These are phyloP conservation scores for Moesziomyces antarcticus DNA, from an alignment of 1,284 basidiomycete genomes.

Conservation along the genomic window DNA sequence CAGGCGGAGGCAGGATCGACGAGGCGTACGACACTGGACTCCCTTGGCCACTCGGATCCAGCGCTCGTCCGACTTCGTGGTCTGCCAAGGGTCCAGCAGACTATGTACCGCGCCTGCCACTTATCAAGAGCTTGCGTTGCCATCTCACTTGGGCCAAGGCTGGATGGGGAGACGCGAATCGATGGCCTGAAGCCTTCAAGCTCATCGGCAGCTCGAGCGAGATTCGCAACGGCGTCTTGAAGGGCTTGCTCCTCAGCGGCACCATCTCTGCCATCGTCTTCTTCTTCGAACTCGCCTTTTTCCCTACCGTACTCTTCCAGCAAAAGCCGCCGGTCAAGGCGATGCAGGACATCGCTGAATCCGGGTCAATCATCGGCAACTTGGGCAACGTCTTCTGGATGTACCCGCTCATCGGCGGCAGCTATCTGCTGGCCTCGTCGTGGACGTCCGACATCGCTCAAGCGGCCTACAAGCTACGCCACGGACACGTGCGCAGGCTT, in stretches of 20 bases:
- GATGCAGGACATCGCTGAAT: constrained; percentile 12
- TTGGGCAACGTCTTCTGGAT: constrained; percentile 61
- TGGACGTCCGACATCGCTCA: constrained; percentile 65
- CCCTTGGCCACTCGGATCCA: constrained; percentile 37
- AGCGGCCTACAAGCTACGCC: constrained; percentile 54
- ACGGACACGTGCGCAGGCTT: constrained; percentile 28
- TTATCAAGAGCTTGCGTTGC: constrained; percentile 30
- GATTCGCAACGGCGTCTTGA: constrained; percentile 57
- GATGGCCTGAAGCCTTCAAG: constrained; percentile 49
- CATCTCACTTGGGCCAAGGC: constrained; percentile 57
- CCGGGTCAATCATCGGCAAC: constrained; percentile 30
- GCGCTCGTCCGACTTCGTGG: constrained; percentile 42
- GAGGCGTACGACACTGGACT: constrained; percentile 62
- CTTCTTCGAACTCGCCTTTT: constrained; percentile 63
- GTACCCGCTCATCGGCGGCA: constrained; percentile 63
- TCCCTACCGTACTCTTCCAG: constrained; percentile 59
- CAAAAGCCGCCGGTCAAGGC: constrained; percentile 12
- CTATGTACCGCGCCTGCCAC: constrained; percentile 39
- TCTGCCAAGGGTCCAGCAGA: constrained; percentile 60
- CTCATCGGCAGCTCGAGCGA: constrained; percentile 50
- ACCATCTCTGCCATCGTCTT: constrained; percentile 57
- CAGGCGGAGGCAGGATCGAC: constrained; percentile 54
- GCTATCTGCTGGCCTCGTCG: constrained; percentile 63
- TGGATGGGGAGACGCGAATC: constrained; percentile 59
- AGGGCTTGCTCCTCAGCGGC: constrained; percentile 60